Percentiles rank a stretch among this genome's conserved stretches.
These are phyloP conservation scores for Dendrobium chrysotoxum DNA, from an alignment of 106 monocot genomes.

Conservation along the genomic window DNA sequence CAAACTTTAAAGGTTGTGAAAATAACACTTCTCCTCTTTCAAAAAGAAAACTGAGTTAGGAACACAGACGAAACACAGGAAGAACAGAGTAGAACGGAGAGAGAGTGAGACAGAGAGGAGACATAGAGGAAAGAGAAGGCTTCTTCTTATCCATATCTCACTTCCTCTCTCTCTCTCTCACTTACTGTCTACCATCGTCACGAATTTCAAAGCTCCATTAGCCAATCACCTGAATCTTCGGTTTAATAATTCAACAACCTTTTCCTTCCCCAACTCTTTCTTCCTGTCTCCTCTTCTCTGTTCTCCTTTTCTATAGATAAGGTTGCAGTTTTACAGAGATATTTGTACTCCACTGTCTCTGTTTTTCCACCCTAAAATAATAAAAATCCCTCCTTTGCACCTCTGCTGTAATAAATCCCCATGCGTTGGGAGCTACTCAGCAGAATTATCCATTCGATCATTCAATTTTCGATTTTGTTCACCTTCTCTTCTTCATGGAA, in stretches of 20 bases:
- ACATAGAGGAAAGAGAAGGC: too few species aligned
- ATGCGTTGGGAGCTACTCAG: slow-evolving; percentile 2
- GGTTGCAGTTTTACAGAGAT: neutral
- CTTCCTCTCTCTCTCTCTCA: too few species aligned
- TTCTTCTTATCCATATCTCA: too few species aligned
- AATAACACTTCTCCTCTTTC: slow-evolving; percentile 1
- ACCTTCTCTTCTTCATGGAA: neutral
- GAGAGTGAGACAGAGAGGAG: too few species aligned
- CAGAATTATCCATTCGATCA: neutral
- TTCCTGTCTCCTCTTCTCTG: neutral
- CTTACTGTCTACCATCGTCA: neutral
- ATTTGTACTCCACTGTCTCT: neutral
- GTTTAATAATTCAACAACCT: too few species aligned
- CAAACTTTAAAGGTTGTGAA: neutral
- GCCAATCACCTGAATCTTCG: neutral
- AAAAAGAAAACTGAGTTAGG: neutral
- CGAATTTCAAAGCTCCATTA: neutral
- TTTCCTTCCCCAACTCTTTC: neutral
- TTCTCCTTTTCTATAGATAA: neutral
- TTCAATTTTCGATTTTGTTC: neutral
- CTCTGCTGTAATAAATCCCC: slow-evolving; percentile 1
- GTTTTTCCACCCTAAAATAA: neutral
- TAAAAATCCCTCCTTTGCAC: neutral
- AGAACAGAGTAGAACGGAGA: too few species aligned
- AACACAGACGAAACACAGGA: neutral